phyloP scores from a whole-genome alignment of 495 filamentous ascomycete genomes.

The Pyronema omphalodes region DNA sequence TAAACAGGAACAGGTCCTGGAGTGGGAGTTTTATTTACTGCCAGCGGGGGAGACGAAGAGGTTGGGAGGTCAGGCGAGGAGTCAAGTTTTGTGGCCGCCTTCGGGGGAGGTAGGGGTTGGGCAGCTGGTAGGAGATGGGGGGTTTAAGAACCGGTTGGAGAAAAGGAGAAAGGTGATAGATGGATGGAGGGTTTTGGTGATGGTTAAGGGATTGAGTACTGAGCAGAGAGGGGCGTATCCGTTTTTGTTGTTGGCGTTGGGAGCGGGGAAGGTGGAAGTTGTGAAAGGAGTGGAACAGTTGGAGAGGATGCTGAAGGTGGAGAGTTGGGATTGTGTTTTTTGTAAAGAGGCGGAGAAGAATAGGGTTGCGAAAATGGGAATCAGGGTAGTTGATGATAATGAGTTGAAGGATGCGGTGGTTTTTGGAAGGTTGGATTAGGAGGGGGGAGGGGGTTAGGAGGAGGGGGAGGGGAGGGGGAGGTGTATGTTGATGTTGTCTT shows the following conservation, averaged over 20 bases:
- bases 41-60: constrained; percentile 65
- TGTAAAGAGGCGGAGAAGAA: constrained; percentile 35
- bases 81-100: constrained; percentile 54
- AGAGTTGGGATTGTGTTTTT: constrained; percentile 63
- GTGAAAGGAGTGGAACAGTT: constrained; percentile 43
- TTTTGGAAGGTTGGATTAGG: constrained; percentile 33
- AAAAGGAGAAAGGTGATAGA: constrained; percentile 42
- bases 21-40: constrained; percentile 68
- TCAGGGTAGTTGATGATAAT: constrained; percentile 61
- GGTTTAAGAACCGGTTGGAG: too few relatives aligned
- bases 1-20: constrained; percentile 36
- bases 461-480: too few relatives aligned
- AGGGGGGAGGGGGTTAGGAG: too few relatives aligned
- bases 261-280: constrained; percentile 44
- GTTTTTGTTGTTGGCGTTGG: constrained; percentile 64
- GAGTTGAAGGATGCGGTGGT: constrained; percentile 88
- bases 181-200: constrained; percentile 51
- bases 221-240: constrained; percentile 38
- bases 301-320: constrained; percentile 33
- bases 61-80: constrained; percentile 50
- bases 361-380: constrained; percentile 24
- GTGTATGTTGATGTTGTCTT: too few relatives aligned
- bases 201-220: constrained; percentile 47
- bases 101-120: not conserved
- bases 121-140: not conserved